A percentile compares a stretch with the other conserved stretches of the same genome.
Evolutionary conservation across 2,329 filamentous ascomycete species (phyloP).

Genomic region (Alternaria sp.): DNA sequence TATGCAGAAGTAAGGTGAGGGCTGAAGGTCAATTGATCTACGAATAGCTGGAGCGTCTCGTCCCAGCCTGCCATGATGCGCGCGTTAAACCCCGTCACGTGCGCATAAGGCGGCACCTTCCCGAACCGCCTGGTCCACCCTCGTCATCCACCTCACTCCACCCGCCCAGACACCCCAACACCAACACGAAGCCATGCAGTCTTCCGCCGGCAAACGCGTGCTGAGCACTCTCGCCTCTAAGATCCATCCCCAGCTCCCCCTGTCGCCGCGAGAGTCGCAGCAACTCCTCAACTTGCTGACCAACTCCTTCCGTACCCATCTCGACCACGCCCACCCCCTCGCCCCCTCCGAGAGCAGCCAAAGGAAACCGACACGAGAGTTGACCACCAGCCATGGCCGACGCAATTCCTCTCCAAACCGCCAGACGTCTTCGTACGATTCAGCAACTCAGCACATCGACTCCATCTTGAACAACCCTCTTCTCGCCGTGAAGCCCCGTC

Average conservation of each 20-base stretch:
- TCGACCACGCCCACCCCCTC: conserved; percentile 66
- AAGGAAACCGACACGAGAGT: conserved; percentile 3
- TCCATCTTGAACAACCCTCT: conserved; percentile 63
- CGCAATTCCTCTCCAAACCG: conserved; percentile 16
- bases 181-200: conserved; percentile 57
- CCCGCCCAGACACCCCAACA: background rate
- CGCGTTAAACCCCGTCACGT: conserved; percentile 22
- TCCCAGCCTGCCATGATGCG: conserved; percentile 19
- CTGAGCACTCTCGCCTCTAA: conserved; percentile 59
- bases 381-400: conserved; percentile 16
- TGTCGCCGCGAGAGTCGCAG: conserved; percentile 66
- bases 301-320: conserved; percentile 69
- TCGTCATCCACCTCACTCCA: conserved; percentile 18
- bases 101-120: conserved; percentile 12
- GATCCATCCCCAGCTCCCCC: conserved; percentile 62
- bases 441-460: conserved; percentile 58
- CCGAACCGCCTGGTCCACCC: conserved; percentile 16
- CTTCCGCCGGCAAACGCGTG: conserved; percentile 53
- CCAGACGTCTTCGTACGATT: conserved; percentile 47
- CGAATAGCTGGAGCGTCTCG: conserved; percentile 12
- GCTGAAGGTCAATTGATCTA: conserved; percentile 16
- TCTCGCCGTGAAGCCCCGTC: conserved; percentile 50
- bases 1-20: conserved; percentile 22
- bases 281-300: conserved; percentile 69
- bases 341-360: conserved; percentile 18